A percentile compares a stretch with the other conserved stretches of the same genome.
These are phyloP conservation scores for Ilyonectria mors-panacis DNA, from an alignment of 2,329 filamentous ascomycete genomes.

Conservation along the genomic window DNA sequence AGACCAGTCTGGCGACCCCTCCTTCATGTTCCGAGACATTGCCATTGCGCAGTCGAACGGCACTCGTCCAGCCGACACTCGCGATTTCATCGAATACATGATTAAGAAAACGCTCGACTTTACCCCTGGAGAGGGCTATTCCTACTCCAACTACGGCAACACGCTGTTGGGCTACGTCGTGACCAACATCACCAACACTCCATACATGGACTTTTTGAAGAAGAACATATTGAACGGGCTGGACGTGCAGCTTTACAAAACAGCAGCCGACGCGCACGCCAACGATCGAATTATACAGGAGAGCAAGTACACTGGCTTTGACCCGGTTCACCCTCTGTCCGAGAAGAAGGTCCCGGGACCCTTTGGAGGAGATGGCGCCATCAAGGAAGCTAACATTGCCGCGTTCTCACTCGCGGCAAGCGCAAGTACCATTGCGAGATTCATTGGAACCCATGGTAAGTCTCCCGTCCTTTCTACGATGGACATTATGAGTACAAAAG, in stretches of 20 bases:
- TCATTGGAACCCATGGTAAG: constrained; percentile 29
- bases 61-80: constrained; percentile 27
- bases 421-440: constrained; percentile 33
- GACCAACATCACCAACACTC: constrained; percentile 31
- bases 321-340: constrained; percentile 23
- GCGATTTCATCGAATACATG: constrained; percentile 39
- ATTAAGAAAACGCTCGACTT: constrained; percentile 28
- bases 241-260: constrained; percentile 33
- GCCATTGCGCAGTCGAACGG: constrained; percentile 26
- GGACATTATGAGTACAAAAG: neutral
- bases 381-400: constrained; percentile 40
- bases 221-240: constrained; percentile 31
- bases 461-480: neutral
- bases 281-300: constrained; percentile 36
- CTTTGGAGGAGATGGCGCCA: constrained; percentile 33
- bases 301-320: constrained; percentile 22
- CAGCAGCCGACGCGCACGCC: constrained; percentile 11
- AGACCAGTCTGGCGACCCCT: constrained; percentile 18
- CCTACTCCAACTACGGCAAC: constrained; percentile 37
- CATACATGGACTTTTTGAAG: constrained; percentile 35
- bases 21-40: constrained; percentile 30
- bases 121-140: constrained; percentile 20
- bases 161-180: constrained; percentile 36
- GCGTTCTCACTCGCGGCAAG: constrained; percentile 35
- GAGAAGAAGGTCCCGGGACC: constrained; percentile 13